Conservation (phyloP, 805 yeast species). For the Suhomyces tanzawaensis region DNA sequence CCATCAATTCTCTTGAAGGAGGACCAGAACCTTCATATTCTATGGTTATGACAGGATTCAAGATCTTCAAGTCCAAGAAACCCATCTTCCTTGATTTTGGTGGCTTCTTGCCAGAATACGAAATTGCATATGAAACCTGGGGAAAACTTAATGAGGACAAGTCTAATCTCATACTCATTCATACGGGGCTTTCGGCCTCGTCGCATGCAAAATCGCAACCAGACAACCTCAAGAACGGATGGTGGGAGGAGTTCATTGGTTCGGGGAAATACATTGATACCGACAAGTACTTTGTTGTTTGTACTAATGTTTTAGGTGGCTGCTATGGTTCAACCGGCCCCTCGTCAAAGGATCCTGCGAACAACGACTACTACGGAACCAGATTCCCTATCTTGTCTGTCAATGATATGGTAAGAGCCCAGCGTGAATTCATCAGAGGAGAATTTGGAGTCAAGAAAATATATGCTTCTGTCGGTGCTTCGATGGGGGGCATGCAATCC, state of each 20-base stretch:
- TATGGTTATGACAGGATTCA: constrained; percentile 63
- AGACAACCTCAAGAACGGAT: constrained; percentile 69
- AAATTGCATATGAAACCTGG: constrained; percentile 94
- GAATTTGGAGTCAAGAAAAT: constrained; percentile 62
- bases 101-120: constrained; percentile 66
- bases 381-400: constrained; percentile 83
- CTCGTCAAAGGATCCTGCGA: constrained; percentile 71
- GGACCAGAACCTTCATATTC: constrained; percentile 90
- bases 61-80: constrained; percentile 49
- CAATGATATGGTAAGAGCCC: constrained; percentile 90
- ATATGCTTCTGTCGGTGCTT: constrained; percentile 82
- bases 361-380: constrained; percentile 69
- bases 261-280: constrained; percentile 81
- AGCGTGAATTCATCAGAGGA: constrained; percentile 61
- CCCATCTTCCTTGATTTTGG: constrained; percentile 82
- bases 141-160: constrained; percentile 62
- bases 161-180: constrained; percentile 75
- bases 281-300: constrained; percentile 72
- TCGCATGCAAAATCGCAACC: constrained; percentile 87
- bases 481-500: constrained; percentile 99
- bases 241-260: constrained; percentile 97
- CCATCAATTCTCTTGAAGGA: constrained; percentile 45
- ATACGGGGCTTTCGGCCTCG: constrained; percentile 90
- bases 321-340: constrained; percentile 97
- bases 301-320: constrained; percentile 92